These are phyloP conservation scores for Bisporella sp. DNA, from an alignment of 2,329 filamentous ascomycete genomes.

Conservation along the genomic window DNA sequence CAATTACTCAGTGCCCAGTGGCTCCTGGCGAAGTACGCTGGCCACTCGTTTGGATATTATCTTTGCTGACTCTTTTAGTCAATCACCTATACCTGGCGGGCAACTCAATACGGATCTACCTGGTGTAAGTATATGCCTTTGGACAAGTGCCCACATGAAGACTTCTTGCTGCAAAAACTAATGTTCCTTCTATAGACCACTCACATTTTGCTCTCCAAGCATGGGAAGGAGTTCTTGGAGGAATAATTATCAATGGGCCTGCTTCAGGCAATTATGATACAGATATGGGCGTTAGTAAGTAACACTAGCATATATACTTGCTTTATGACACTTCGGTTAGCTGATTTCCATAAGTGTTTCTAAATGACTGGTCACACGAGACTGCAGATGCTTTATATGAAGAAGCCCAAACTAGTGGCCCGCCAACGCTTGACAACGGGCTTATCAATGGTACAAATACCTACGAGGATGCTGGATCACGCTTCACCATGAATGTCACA, in stretches of 20 bases:
- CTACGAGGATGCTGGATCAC: conserved; percentile 4
- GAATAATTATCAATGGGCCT: conserved; percentile 54
- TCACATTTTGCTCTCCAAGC: conserved; percentile 27
- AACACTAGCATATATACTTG: too few species aligned
- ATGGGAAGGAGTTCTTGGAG: conserved; percentile 50
- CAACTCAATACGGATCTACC: conserved; percentile 33
- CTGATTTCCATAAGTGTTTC: too few species aligned
- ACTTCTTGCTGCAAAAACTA: too few species aligned
- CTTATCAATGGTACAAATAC: conserved; percentile 20
- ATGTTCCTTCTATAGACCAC: too few species aligned
- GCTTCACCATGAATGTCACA: conserved; percentile 27
- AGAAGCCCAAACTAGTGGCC: conserved; percentile 11
- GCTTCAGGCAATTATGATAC: conserved; percentile 51
- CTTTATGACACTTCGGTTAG: too few species aligned
- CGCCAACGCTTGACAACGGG: conserved; percentile 24
- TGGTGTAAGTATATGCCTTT: conserved; percentile 43
- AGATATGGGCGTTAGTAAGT: conserved; percentile 43
- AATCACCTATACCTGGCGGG: conserved; percentile 13
- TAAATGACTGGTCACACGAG: conserved; percentile 9
- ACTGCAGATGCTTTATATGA: conserved; percentile 17
- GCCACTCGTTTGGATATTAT: neutral
- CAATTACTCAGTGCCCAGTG: conserved; percentile 57
- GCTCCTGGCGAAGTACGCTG: conserved; percentile 31
- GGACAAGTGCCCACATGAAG: too few species aligned
- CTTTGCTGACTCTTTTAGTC: neutral